Base-by-base conservation (phyloP, 2,329 filamentous ascomycete genomes). In the Rhynchosporium secalis region DNA sequence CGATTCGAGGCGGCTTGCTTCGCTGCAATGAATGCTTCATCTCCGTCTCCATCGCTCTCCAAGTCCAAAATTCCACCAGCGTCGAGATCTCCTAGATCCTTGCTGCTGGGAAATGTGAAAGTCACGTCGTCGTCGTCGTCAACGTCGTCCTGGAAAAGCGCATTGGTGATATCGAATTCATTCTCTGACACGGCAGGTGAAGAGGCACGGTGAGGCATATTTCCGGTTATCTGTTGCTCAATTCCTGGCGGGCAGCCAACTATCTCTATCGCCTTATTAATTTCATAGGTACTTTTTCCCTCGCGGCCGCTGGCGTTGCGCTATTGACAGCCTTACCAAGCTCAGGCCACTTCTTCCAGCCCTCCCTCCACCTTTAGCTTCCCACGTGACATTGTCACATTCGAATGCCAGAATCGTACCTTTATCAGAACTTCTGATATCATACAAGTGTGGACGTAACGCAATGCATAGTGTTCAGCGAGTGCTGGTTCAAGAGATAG, bases 1-100 rank as follows among this genome's bases (percentile, higher is more conserved):
- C 94, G 83, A 74, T 97, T 97, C 4, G 90, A 91, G 15, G 92
- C 91, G 3, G 91, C 89, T 75, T 96, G 92, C 71, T 90, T 86
- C 43, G 91, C 84, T 9, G 93, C 92, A 76, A 99, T 99, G 72
- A 97, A 98, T 0, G 89, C 89, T 73, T 90, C 93, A 73, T 99
- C 92, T 20, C 81, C 87, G 54, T 88, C 88, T 45, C 83, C 86
- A 33, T 81, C 82, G 1, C 79, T 82, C 45, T 80, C 80, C 64
- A 75, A 79, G 62, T 88, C 83, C 54, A 92, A 77, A 51, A 91
- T 82, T 56, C 84, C 82, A 58, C 83, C 83, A 46, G 83, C 80
- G 67, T 88, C 84, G 56, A 87, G 78, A 56, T 82, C 81, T 56
- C 78, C 76, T 43, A 76, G 74, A 63, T 77, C 76, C 52, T 76